phyloP scores from a whole-genome alignment of 2,329 filamentous ascomycete genomes.

The Ascochyta pisi region DNA sequence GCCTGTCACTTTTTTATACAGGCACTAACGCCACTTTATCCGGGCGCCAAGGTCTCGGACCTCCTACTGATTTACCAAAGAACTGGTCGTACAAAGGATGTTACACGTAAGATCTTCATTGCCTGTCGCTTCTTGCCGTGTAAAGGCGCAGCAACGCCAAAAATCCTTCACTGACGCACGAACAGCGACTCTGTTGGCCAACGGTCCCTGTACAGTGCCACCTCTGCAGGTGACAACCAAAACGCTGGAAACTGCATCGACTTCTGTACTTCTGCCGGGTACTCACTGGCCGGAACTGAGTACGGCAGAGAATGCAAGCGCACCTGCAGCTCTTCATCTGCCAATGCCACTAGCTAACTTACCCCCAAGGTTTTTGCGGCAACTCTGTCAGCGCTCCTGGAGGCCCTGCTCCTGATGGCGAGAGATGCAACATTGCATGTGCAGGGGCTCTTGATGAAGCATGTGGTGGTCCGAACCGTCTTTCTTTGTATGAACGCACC shows the following conservation, averaged over 20 bases:
- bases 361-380: slow-evolving; percentile 35
- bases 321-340: not conserved
- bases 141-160: not conserved
- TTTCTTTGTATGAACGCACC: slow-evolving; percentile 23
- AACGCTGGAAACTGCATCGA: slow-evolving; percentile 39
- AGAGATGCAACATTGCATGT: slow-evolving; percentile 36
- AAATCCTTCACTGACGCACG: slow-evolving; percentile 2
- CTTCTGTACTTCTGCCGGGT: slow-evolving; percentile 36
- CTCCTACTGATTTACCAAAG: slow-evolving; percentile 1
- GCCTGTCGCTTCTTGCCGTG: not conserved
- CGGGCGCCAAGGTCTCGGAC: slow-evolving; percentile 8
- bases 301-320: slow-evolving; percentile 36
- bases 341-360: not conserved
- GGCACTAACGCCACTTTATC: slow-evolving; percentile 4
- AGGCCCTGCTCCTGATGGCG: slow-evolving; percentile 16
- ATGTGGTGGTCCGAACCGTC: slow-evolving; percentile 33
- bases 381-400: slow-evolving; percentile 30
- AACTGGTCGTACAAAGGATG: slow-evolving; percentile 40
- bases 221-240: slow-evolving; percentile 26
- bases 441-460: slow-evolving; percentile 30
- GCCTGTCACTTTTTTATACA: slow-evolving; percentile 6
- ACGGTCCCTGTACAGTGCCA: slow-evolving; percentile 23
- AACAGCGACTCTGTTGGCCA: slow-evolving; percentile 18
- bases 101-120: slow-evolving; percentile 29
- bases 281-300: slow-evolving; percentile 42